Evolutionary conservation across 2,329 filamentous ascomycete genomes (phyloP).

Genomic region (Hypoxylon sp.): DNA sequence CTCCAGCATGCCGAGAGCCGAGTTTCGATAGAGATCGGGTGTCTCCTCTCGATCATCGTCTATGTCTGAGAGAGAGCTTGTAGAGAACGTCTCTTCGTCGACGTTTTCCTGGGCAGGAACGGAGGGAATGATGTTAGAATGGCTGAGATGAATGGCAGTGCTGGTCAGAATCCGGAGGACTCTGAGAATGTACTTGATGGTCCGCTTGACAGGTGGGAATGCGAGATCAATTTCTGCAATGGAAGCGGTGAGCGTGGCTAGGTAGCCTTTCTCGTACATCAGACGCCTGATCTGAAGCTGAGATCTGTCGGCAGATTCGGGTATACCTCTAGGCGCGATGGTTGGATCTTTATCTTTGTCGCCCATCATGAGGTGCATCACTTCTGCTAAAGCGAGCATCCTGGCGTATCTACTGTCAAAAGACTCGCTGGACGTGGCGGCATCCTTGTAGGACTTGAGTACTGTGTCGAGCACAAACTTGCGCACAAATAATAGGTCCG

Average conservation of each 20-base stretch:
- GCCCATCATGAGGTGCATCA: conserved; percentile 92
- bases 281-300: conserved; percentile 87
- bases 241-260: conserved; percentile 85
- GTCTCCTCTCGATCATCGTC: conserved; percentile 92
- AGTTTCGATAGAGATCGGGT: conserved; percentile 95
- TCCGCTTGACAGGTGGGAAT: conserved; percentile 90
- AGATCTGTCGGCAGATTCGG: conserved; percentile 59
- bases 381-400: conserved; percentile 85
- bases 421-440: conserved; percentile 78
- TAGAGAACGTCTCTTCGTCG: conserved; percentile 87
- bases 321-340: conserved; percentile 48
- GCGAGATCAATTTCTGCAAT: conserved; percentile 96
- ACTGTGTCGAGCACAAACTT: conserved; percentile 95
- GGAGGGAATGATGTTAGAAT: conserved; percentile 76
- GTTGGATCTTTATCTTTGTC: conserved; percentile 72
- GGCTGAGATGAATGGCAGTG: conserved; percentile 85
- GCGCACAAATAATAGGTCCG: conserved; percentile 88
- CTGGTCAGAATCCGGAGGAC: conserved; percentile 88
- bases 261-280: conserved; percentile 98
- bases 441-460: conserved; percentile 90
- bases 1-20: conserved; percentile 93
- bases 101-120: conserved; percentile 71
- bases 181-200: conserved; percentile 94
- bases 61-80: conserved; percentile 87
- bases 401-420: conserved; percentile 87